Conservation (phyloP, 345 rosid genomes). For the Syzygium jambos region DNA sequence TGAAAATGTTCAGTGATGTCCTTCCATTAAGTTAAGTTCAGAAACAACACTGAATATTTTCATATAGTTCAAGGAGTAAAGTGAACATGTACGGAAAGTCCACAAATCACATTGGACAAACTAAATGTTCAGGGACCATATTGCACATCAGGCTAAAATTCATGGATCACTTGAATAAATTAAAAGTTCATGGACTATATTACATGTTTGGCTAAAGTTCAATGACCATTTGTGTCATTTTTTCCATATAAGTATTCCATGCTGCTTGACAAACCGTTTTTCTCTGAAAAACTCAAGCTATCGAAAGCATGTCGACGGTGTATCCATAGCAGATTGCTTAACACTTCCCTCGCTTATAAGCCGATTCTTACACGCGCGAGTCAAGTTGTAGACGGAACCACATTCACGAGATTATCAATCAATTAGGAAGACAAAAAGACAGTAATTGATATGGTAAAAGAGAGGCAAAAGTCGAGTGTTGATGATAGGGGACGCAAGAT, state of each 20-base stretch:
- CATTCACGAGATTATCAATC: neutral
- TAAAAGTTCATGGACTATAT: too few species aligned
- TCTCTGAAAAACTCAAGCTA: neutral
- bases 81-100: too few species aligned
- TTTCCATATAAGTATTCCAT: neutral
- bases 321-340: neutral
- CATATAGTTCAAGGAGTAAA: too few species aligned
- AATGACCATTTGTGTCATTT: too few species aligned
- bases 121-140: too few species aligned
- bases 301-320: neutral
- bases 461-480: neutral
- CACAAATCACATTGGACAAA: too few species aligned
- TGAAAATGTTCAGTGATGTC: too few species aligned
- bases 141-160: too few species aligned
- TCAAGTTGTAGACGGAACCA: neutral
- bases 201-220: too few species aligned
- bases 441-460: neutral
- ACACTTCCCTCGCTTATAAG: neutral
- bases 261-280: neutral
- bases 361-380: neutral
- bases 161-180: too few species aligned
- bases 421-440: neutral
- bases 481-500: neutral
- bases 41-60: too few species aligned
- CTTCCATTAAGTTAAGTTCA: too few species aligned